Evolutionary conservation across 192 early-diverging fungal species (phyloP).

Genomic region (Mortierella alpina): DNA sequence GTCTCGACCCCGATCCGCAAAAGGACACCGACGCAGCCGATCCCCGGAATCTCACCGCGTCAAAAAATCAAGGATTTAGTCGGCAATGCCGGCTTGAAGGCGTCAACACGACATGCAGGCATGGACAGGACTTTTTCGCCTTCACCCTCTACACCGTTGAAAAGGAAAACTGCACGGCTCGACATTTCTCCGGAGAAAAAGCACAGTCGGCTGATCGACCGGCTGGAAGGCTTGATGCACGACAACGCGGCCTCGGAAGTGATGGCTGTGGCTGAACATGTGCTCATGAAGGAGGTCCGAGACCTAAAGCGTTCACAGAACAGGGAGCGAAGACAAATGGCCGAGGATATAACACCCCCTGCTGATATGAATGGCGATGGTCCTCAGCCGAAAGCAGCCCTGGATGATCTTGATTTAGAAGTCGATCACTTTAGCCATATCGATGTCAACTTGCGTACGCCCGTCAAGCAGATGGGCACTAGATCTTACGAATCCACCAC

Average conservation of each 20-base stretch:
- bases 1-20: conserved; percentile 26
- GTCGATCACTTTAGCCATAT: not conserved
- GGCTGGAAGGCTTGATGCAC: conserved; percentile 42
- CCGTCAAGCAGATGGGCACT: conserved; percentile 14
- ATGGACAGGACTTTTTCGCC: not conserved
- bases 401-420: not conserved
- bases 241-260: conserved; percentile 29
- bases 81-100: not conserved
- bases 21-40: not conserved
- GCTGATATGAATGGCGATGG: not conserved
- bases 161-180: conserved; percentile 7
- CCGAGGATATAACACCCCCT: not conserved
- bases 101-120: not conserved
- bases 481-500: not conserved
- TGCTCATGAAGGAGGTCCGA: conserved; percentile 28
- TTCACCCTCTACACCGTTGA: not conserved
- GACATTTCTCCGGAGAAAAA: conserved; percentile 17
- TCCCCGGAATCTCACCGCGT: conserved; percentile 10
- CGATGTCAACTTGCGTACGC: conserved; percentile 1
- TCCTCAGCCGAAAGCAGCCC: not conserved
- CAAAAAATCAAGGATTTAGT: conserved; percentile 28
- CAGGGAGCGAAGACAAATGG: conserved; percentile 14
- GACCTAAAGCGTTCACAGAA: conserved; percentile 24
- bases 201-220: conserved; percentile 25
- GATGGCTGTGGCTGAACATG: conserved; percentile 36